Conservation (phyloP, 345 rosid species). For the Brassica rapa region DNA sequence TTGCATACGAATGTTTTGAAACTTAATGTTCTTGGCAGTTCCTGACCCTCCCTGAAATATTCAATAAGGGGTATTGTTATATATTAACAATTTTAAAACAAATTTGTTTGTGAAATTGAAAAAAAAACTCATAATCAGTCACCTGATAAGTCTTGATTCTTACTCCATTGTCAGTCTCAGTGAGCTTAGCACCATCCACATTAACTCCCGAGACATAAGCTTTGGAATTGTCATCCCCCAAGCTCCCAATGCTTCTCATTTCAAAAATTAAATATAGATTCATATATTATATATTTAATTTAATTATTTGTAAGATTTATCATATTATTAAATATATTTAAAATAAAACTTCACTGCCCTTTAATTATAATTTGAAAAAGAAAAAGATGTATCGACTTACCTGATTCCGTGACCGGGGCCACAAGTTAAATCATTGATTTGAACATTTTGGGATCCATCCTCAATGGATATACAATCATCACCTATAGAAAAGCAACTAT, state of each 20-base stretch:
- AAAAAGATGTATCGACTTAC: slow-evolving; percentile 3
- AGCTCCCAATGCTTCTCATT: slow-evolving; percentile 72
- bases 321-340: neutral
- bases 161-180: slow-evolving; percentile 72
- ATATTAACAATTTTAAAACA: neutral
- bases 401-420: slow-evolving; percentile 45
- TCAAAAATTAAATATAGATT: neutral
- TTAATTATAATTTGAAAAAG: neutral
- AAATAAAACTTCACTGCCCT: neutral
- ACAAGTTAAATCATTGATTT: slow-evolving; percentile 32
- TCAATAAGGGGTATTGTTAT: neutral
- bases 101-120: neutral
- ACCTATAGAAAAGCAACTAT: slow-evolving; percentile 52
- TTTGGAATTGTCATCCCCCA: slow-evolving; percentile 57
- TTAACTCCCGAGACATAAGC: slow-evolving; percentile 68
- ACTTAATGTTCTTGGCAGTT: slow-evolving; percentile 66
- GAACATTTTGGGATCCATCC: slow-evolving; percentile 38
- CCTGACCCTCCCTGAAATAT: slow-evolving; percentile 86
- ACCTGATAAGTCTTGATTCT: slow-evolving; percentile 97
- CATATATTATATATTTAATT: neutral
- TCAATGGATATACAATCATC: slow-evolving; percentile 84
- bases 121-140: neutral
- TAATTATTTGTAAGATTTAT: neutral
- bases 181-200: slow-evolving; percentile 62
- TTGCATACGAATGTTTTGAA: slow-evolving; percentile 66